phyloP scores from a whole-genome alignment of 306 rosid genomes.

The Adenanthera pavonina region DNA sequence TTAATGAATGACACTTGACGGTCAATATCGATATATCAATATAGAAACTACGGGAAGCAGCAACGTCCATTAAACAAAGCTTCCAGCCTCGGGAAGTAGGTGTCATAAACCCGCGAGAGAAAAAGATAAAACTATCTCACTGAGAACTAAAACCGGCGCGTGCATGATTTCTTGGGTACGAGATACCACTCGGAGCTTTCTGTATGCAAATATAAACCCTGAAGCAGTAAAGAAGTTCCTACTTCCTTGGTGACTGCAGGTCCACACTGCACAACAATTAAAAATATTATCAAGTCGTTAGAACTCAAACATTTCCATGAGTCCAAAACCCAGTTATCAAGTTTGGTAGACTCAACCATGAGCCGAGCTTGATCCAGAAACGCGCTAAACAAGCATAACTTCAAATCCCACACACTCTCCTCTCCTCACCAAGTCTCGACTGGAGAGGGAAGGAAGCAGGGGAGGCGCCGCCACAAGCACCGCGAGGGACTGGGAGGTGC shows the following conservation, averaged over 20 bases:
- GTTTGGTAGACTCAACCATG: background rate
- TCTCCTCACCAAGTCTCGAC: background rate
- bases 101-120: too few species aligned
- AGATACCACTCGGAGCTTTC: slow-evolving; percentile 8
- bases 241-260: slow-evolving; percentile 25
- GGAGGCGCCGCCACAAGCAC: background rate
- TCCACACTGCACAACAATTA: background rate
- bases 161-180: slow-evolving; percentile 49
- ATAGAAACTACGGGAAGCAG: too few species aligned
- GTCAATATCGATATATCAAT: background rate
- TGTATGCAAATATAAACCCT: slow-evolving; percentile 11
- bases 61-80: too few species aligned
- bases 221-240: slow-evolving; percentile 11
- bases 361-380: background rate
- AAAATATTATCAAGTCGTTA: background rate
- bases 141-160: slow-evolving; percentile 55
- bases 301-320: background rate
- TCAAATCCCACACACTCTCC: background rate
- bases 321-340: background rate
- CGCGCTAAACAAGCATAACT: background rate
- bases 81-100: too few species aligned
- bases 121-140: slow-evolving; percentile 13
- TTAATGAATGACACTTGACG: background rate
- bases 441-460: background rate
- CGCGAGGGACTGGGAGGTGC: background rate